Base-by-base conservation (phyloP, 768 basidiomycete species). In the Pleurotus sapidus region DNA sequence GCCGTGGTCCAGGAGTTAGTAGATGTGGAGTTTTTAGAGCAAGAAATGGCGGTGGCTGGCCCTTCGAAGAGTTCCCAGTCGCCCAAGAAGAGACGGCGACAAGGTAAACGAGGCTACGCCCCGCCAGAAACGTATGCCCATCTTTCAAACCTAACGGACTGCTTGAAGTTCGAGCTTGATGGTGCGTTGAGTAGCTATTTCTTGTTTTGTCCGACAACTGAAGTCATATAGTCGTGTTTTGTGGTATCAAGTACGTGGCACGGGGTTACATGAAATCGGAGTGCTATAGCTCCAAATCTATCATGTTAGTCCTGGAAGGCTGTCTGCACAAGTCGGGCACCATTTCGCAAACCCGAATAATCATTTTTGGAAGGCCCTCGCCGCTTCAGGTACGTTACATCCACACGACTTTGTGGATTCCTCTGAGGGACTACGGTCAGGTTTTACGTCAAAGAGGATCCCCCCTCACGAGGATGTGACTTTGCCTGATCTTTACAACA, bases 261-360 rank as follows among this genome's bases (percentile, higher is more conserved):
- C 48, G 15, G 9, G n/a, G 5, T 38, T 14, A 20, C 15, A 1
- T 7, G 8, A 47, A 34, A 17, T 34, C 6, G 3, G 30, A 24
- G 49, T 30, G n/a, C 49, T 18, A 23, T 4, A 9, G 12, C n/a
- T 25, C 18, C 30, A 37, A 49, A 34, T 34, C 11, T 7, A 6
- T 53, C 51, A 27, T 53, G 0, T 39, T 46, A 91, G 87, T 64
- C 88, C 88, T 2, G 91, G 90, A 1, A 69, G 79, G 60, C 79
- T 74, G 66, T 92, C 91, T 0, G 86, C 88, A 0, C 76, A 77
- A 57, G 74, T 77, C 2, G 92, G 92, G 0, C 88, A 91, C 67
- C 91, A 94, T 67, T 95, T 85, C 62, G 88, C 85, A 1, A 83
- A 88, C 64, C 86, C 85, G 0, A 86, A 85, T 2, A 94, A 95